These are phyloP conservation scores for Beta corolliflora DNA, from an alignment of 179 eudicot genomes.

Conservation along the genomic window DNA sequence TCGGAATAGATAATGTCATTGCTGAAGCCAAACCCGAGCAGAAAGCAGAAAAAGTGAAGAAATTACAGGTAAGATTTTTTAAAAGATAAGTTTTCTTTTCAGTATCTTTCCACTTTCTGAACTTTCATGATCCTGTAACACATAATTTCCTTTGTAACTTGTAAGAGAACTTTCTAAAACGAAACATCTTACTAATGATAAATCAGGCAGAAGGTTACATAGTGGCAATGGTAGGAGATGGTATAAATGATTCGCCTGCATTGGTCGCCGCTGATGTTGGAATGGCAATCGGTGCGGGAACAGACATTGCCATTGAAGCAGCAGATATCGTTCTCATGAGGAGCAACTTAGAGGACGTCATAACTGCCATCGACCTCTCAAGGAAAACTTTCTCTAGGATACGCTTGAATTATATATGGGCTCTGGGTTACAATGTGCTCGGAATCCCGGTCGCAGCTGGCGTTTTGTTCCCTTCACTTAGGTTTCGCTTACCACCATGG, in stretches of 20 bases:
- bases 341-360: constrained; percentile 84
- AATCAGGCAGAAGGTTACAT: constrained; percentile 62
- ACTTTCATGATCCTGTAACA: too few species aligned
- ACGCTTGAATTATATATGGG: constrained; percentile 90
- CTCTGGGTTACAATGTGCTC: constrained; percentile 74
- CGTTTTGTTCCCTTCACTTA: constrained; percentile 62
- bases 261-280: constrained; percentile 97
- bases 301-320: constrained; percentile 97
- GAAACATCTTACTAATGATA: neutral
- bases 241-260: constrained; percentile 95
- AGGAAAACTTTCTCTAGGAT: constrained; percentile 80
- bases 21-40: constrained; percentile 93
- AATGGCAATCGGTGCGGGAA: constrained; percentile 97
- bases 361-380: constrained; percentile 89
- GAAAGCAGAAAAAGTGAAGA: constrained; percentile 78
- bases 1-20: constrained; percentile 70
- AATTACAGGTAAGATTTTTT: constrained; percentile 67
- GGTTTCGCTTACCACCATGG: constrained; percentile 93
- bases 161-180: too few species aligned
- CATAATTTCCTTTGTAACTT: too few species aligned
- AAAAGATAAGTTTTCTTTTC: neutral
- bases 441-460: constrained; percentile 95
- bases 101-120: neutral
- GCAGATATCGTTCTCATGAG: constrained; percentile 94
- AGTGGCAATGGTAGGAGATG: constrained; percentile 99